Base-by-base conservation (phyloP, 169 alveolate species). In the Plasmodium vivax region DNA sequence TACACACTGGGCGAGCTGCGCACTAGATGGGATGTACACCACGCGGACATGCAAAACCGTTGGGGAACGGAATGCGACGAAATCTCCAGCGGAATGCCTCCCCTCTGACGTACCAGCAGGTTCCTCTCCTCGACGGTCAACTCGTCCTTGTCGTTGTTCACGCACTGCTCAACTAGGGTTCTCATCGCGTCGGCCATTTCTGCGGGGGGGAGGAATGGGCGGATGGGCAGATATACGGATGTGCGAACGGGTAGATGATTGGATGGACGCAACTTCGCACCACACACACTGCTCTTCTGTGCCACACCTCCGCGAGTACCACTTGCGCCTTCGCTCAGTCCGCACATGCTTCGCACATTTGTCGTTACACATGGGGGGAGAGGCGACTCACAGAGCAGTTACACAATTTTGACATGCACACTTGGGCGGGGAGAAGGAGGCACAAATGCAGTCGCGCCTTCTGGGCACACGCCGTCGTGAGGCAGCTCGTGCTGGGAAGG, bases 101-200 rank as follows among this genome's bases (percentile, higher is more conserved):
- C 68, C 10, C 23, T 16, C 75, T 38, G 51, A 75, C 91, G 1
- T 92, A 95, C 97, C 95, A 96, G 95, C 58, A 98, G 92, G 84
- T 98, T 98, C 82, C 99, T 97, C 94, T 98, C 99, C 79, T 98
- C 99, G 45, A 96, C 97, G 73, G 98, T 97, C 38, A 98, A 94
- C 43, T 98, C 99, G 77, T 98, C 99, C 83, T 94, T 96, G 73
- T 82, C 91, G 51, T 93, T 96, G 62, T 88, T 92, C 12, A 96
- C 95, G 92, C 97, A 96, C 30, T 96, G 92, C 58, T 96, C 97
- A 54, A 96, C 97, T 62, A 96, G 79, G 16, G 97, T 77, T 74
- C 95, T 96, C 97, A 96, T 96, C 8, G 97, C 97, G 14, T 96
- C 96, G 36, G 97, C 97, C 97, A 96, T 96, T 93, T 96, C 97